These are phyloP conservation scores for Thelonectria rubi DNA, from an alignment of 2,329 filamentous ascomycete genomes.

Conservation along the genomic window DNA sequence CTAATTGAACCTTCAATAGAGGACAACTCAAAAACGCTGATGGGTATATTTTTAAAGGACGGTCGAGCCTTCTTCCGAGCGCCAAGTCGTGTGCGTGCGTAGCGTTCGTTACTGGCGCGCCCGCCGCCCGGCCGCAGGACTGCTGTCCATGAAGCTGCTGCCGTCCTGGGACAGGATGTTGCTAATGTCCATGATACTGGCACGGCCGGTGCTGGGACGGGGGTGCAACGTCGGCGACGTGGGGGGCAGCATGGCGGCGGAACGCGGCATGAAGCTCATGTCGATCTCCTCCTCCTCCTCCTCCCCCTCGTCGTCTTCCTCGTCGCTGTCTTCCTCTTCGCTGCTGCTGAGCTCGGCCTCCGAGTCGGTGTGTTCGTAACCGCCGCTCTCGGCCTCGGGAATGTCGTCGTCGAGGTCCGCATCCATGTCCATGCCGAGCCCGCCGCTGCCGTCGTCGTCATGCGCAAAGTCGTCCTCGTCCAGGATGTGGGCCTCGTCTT, in stretches of 20 bases:
- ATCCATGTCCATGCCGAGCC: constrained; percentile 61
- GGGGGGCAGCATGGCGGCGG: constrained; percentile 47
- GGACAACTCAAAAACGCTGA: not conserved
- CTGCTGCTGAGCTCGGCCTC: constrained; percentile 69
- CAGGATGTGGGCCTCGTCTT: constrained; percentile 66
- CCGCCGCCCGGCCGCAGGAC: constrained; percentile 56
- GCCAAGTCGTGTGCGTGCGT: constrained; percentile 18
- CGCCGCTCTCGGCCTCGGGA: constrained; percentile 69
- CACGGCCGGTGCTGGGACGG: constrained; percentile 45
- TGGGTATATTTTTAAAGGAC: constrained; percentile 30
- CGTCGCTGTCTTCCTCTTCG: constrained; percentile 51
- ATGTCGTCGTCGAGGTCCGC: constrained; percentile 78
- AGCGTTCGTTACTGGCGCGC: constrained; percentile 37
- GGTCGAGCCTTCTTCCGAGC: no score
- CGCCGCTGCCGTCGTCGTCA: constrained; percentile 36
- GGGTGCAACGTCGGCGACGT: constrained; percentile 50
- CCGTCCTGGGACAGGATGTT: constrained; percentile 65
- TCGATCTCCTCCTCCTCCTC: constrained; percentile 38
- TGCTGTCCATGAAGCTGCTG: constrained; percentile 65
- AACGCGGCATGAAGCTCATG: constrained; percentile 53
- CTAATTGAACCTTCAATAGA: not conserved
- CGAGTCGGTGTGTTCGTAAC: constrained; percentile 82
- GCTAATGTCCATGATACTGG: constrained; percentile 64
- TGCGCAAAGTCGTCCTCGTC: constrained; percentile 68
- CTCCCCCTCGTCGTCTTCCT: constrained; percentile 46